Conservation (phyloP, 768 basidiomycete genomes). For the Naganishia vishniacii region DNA sequence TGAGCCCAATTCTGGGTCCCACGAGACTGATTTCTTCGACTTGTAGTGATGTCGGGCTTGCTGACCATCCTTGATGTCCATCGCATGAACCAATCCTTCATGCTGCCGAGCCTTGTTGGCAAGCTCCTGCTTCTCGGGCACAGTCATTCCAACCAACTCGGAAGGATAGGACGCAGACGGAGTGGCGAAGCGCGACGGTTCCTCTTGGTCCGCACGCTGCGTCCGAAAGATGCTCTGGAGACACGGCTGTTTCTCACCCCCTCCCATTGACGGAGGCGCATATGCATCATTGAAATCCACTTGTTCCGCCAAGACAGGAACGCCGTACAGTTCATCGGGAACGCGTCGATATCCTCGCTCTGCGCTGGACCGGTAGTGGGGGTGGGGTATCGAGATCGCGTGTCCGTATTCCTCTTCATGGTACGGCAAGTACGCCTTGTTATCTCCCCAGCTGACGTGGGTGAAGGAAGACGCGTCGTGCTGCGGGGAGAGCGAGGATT, state of each 20-base stretch:
- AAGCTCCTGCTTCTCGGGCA: neutral
- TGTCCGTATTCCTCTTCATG: neutral
- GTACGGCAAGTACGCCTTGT: slow-evolving; percentile 1
- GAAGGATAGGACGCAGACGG: neutral
- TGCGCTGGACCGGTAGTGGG: neutral
- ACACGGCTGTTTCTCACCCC: neutral
- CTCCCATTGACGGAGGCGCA: neutral
- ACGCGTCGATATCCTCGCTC: slow-evolving; percentile 1
- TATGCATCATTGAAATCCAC: neutral
- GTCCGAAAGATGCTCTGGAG: neutral
- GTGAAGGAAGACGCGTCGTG: neutral
- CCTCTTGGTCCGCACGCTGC: neutral
- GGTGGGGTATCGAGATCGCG: neutral
- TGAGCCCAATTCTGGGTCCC: slow-evolving; percentile 7
- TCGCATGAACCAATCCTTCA: too few species aligned
- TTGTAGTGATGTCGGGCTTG: neutral
- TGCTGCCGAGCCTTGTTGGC: slow-evolving; percentile 1
- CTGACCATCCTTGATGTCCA: neutral
- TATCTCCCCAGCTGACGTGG: neutral
- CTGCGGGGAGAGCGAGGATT: neutral
- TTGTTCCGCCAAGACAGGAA: slow-evolving; percentile 3
- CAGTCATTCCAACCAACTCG: slow-evolving; percentile 1
- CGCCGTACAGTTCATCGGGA: neutral
- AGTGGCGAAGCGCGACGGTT: neutral
- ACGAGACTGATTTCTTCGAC: neutral